A percentile compares a stretch with the other conserved stretches of the same genome.
These are phyloP conservation scores for Climacium dendroides DNA, from an alignment of 225 moss, liverwort and hornwort genomes.

Conservation along the genomic window DNA sequence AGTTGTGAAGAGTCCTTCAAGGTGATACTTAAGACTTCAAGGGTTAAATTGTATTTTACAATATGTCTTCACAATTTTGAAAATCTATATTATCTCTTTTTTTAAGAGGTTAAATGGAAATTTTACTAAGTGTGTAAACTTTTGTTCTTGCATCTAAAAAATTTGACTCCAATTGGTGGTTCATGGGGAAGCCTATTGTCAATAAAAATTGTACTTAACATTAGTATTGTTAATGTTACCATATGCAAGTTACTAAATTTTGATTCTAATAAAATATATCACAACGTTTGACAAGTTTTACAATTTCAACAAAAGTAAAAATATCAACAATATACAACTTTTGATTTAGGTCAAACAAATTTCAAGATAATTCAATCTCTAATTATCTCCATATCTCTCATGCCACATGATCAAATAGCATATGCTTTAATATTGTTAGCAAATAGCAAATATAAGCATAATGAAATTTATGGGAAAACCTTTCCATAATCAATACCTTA, in stretches of 20 bases:
- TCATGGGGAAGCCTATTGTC: background rate
- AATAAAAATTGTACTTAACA: background rate
- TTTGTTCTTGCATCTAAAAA: too few species aligned
- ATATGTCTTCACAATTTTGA: too few species aligned
- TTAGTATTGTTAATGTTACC: background rate
- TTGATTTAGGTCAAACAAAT: background rate
- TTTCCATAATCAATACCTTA: background rate
- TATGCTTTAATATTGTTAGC: too few species aligned
- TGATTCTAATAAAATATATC: background rate
- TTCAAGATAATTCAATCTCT: background rate
- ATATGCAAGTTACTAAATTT: background rate
- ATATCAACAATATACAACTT: background rate
- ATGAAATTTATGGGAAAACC: background rate
- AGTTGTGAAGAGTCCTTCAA: rapidly evolving
- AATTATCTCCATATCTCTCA: background rate
- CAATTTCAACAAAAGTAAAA: background rate
- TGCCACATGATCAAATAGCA: background rate
- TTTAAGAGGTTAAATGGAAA: too few species aligned
- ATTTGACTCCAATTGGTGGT: background rate
- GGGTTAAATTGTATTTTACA: too few species aligned
- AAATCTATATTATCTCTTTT: too few species aligned
- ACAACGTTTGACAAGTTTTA: background rate
- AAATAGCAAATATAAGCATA: background rate
- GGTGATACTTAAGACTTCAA: too few species aligned
- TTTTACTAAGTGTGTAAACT: too few species aligned